Evolutionary conservation across 768 basidiomycete genomes (phyloP), one percentile per base, ranked within the genome.

Genomic region (Leucocoprinus birnbaumii): DNA sequence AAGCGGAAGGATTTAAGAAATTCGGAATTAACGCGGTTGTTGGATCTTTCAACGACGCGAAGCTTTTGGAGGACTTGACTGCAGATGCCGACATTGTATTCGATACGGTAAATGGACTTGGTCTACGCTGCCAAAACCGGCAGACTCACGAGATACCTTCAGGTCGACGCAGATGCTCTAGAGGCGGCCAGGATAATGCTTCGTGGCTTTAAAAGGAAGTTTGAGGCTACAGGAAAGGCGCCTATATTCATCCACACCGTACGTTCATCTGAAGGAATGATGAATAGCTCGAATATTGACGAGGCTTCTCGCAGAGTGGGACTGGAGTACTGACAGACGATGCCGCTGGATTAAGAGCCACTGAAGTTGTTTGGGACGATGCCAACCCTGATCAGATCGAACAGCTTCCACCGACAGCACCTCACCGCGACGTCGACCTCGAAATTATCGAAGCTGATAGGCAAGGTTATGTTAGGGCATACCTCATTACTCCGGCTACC

Each of bases 401-500:
- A 47, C 60, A 71, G 1, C 59, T 84, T 7, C 72, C 81, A 2
- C 62, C 60, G 5, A 77, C 73, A 3, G 76, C 77, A 51, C 67
- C 69, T 0, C 82, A 84, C 59, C 76, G 80, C 38, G 56, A 69
- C 16, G 78, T 85, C 2, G 85, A 85, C 56, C 61, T 79, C 19
- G 61, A 65, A 4, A 53, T 84, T 37, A 68, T 80, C 4, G 71
- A 72, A 3, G 83, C 80, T 3, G 76, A 80, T 58, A 67, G 68
- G 37, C 67, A 77, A 69, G 83, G 79, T 14, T 83, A 78, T 63
- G 73, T 76, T 26, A 73, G 72, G 51, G 72, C 78, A 0, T 79
- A 82, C 63, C 81, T 84, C 53, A 61, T 85, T 48, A 60, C 80
- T 11, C 82, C 83, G 1, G 69, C 76, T 3, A 82, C 78, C 1